These are phyloP conservation scores for Agrocybe praecox DNA, from an alignment of 768 basidiomycete genomes.

Conservation along the genomic window DNA sequence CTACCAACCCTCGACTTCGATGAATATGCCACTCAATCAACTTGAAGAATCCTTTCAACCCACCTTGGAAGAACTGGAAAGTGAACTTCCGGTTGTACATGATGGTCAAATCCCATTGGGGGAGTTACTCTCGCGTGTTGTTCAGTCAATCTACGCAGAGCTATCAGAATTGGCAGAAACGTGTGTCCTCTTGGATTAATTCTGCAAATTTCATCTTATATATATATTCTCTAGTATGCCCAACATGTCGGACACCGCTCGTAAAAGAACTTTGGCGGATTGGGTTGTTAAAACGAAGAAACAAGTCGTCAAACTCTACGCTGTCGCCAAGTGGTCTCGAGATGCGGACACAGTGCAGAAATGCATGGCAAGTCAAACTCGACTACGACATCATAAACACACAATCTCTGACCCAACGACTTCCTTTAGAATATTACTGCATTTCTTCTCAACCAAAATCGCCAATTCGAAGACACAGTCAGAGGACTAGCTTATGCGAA, in stretches of 20 bases:
- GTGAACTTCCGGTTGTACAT: constrained; percentile 70
- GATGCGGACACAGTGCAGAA: constrained; percentile 85
- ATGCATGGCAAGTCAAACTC: constrained; percentile 64
- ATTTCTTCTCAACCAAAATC: constrained; percentile 85
- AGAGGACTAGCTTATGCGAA: constrained; percentile 63
- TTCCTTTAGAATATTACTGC: constrained; percentile 74
- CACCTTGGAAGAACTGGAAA: constrained; percentile 61
- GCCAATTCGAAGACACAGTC: constrained; percentile 77
- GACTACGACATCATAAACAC: background rate
- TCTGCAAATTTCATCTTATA: constrained; percentile 1
- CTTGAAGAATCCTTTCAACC: constrained; percentile 30
- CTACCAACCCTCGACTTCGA: constrained; percentile 5
- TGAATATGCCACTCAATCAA: constrained; percentile 23
- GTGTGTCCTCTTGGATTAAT: constrained; percentile 44
- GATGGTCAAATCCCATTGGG: constrained; percentile 77
- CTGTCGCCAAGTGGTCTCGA: constrained; percentile 83
- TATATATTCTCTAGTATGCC: constrained; percentile 53
- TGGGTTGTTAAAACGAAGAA: constrained; percentile 92
- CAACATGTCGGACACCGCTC: constrained; percentile 77
- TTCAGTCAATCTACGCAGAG: constrained; percentile 82
- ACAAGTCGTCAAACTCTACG: constrained; percentile 88
- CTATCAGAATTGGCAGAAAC: constrained; percentile 85
- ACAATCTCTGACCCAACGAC: background rate
- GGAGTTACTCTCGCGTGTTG: constrained; percentile 74
- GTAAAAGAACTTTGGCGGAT: constrained; percentile 82